Base-by-base conservation (phyloP, 2,329 filamentous ascomycete genomes). In the Penicillium sp. region DNA sequence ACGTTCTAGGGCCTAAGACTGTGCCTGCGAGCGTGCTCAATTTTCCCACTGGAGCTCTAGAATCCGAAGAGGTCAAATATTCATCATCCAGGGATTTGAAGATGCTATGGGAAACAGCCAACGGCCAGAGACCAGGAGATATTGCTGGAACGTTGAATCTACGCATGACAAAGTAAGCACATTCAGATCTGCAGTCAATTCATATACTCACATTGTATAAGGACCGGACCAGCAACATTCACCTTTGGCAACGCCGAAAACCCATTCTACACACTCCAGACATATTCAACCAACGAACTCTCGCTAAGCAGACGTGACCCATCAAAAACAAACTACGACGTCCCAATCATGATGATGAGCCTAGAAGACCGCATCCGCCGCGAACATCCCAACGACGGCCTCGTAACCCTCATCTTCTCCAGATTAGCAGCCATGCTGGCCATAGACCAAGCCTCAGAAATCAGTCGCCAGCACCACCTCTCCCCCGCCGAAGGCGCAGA, bases 361-460 rank as follows among this genome's bases (percentile, higher is more conserved):
- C 64, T 77, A 14, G 71, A 74, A 47, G 62, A 69, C 2, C 59
- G 64, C 13, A 52, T 57, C 19, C 68, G 72, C 13, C 68, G 71
- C 13, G 63, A 68, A 11, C 62, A 67, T 30, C 67, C 72, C 25
- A 64, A 71, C 30, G 72, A 75, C 47, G 73, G 72, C 3, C 66
- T 76, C 9, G 64, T 76, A 1, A 66, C 73, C 0, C 65, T 70
- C 22, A 65, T 77, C 36, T 77, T 77, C 54, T 75, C 75, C n/a
- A 72, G 73, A 41, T 60, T 77, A 14, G 75, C 75, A 12, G 75
- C 73, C 38, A 73, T 77, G 60, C 63, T 77, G 16, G 75, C 75
- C 7, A 71, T 77, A 27, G 74, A 77, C 34, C 70, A 76, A 44
- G 71, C 73, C 11, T 62, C 63, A 11, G 67, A 70, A 12, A 54